Base-by-base conservation (phyloP, 2,329 filamentous ascomycete genomes). In the Karstenula rhodostoma region DNA sequence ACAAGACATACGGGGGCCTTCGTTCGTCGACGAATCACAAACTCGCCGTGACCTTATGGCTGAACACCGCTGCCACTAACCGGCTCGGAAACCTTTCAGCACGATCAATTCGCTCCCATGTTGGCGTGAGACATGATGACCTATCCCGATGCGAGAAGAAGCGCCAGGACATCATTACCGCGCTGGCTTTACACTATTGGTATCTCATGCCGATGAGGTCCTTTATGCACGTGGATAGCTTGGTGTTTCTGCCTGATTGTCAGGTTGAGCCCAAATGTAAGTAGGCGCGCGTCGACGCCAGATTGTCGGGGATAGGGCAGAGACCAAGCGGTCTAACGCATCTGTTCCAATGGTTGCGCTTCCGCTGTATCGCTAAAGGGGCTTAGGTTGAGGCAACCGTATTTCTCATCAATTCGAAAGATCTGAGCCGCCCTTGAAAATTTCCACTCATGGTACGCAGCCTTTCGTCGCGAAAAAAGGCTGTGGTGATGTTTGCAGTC, bases 161-260 rank as follows among this genome's bases (percentile, higher is more conserved):
- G 46, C 46, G 46, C 15, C 9, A 1, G 13, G 15, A 25, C 48
- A 37, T 12, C 12, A 17, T 27, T 12, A 23, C 13, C 25, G 13
- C n/a, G n/a, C 19, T 44, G 10, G 42, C 19, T 19, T 29, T 8
- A 12, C 23, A 10, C 9, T 10, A 27, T 22, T 12, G 19, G 4
- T 2, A 23, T 7, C 7, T 17, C 12, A 17, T 13, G 27, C n/a
- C 19, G 48, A 23, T 25, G 22, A 23, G 19, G 48, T 40, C 48
- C 33, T 40, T 27, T 32, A 27, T 35, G 7, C 32, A 51, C 2
- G 9, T 22, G 37, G 48, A 19, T 25, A 32, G 32, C 40, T 32
- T 37, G 48, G 6, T 51, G 32, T 40, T 40, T 51, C 48, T 51
- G 32, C 48, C 48, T 51, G 32, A 25, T 2, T 10, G 32, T 37